phyloP scores from a whole-genome alignment of 345 rosid species.

The Chamaenerion angustifolium region DNA sequence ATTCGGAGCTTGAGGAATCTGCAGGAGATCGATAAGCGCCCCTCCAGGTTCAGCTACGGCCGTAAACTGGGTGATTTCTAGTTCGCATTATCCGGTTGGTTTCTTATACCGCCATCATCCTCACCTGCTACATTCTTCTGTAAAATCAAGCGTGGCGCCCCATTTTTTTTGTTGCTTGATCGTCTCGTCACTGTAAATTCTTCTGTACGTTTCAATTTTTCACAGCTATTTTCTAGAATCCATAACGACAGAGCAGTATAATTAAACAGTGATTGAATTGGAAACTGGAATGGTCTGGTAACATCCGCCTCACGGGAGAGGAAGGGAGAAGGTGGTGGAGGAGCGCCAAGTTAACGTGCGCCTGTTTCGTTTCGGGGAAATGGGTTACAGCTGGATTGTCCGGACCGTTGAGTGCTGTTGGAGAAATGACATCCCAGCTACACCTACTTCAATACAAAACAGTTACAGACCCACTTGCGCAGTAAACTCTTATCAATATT shows the following conservation, averaged over 20 bases:
- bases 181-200: too few relatives aligned
- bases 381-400: constrained; percentile 60
- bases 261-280: too few relatives aligned
- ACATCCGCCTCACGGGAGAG: not conserved
- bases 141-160: too few relatives aligned
- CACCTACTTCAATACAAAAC: not conserved
- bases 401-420: constrained; percentile 30
- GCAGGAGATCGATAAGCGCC: constrained; percentile 30
- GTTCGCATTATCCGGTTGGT: constrained; percentile 5
- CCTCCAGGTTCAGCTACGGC: constrained; percentile 32
- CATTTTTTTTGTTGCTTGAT: too few relatives aligned
- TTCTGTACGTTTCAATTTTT: too few relatives aligned
- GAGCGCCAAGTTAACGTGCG: constrained; percentile 12
- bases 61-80: constrained; percentile 64
- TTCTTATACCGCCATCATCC: not conserved
- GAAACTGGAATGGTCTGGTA: not conserved
- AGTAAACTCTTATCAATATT: too few relatives aligned
- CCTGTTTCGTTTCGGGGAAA: constrained; percentile 6
- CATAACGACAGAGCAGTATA: too few relatives aligned
- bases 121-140: not conserved
- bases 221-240: too few relatives aligned
- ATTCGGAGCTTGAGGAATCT: constrained; percentile 62
- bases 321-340: not conserved
- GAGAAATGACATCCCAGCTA: constrained; percentile 31
- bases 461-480: not conserved